These are phyloP conservation scores for Begonia fuchsioides DNA, from an alignment of 306 rosid genomes.

Conservation along the genomic window DNA sequence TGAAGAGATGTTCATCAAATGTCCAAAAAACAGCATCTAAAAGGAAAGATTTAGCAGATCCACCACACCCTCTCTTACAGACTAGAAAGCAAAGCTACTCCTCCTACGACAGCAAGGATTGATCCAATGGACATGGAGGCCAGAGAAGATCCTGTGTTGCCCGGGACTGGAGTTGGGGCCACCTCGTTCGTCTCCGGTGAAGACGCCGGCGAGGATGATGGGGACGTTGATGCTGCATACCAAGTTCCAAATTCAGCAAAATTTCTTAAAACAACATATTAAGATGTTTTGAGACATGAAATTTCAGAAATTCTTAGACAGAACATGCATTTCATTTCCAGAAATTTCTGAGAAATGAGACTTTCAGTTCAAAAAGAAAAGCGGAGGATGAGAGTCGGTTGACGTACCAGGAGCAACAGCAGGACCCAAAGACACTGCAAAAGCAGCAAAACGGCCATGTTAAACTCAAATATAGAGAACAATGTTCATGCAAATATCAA, in stretches of 20 bases:
- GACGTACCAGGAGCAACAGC: slow-evolving; percentile 55
- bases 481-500: not conserved
- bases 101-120: slow-evolving; percentile 10
- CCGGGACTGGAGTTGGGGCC: slow-evolving; percentile 25
- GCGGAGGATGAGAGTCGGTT: not conserved
- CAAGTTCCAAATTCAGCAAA: slow-evolving; percentile 7
- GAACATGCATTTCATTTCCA: no score
- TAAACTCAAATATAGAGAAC: not conserved
- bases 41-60: no score
- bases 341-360: no score
- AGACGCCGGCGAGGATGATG: slow-evolving; percentile 14
- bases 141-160: slow-evolving; percentile 12
- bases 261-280: slow-evolving; percentile 1
- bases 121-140: slow-evolving; percentile 13
- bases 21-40: no score
- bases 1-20: no score
- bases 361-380: not conserved
- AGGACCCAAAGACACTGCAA: slow-evolving; percentile 50
- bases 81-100: slow-evolving; percentile 12
- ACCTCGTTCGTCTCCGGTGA: slow-evolving; percentile 10
- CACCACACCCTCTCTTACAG: slow-evolving; percentile 13
- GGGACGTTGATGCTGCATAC: slow-evolving; percentile 19
- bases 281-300: not conserved
- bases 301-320: no score
- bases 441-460: slow-evolving; percentile 5